These are phyloP conservation scores for Aspergillus brunneoviolaceus DNA, from an alignment of 2,329 filamentous ascomycete genomes.

Conservation along the genomic window DNA sequence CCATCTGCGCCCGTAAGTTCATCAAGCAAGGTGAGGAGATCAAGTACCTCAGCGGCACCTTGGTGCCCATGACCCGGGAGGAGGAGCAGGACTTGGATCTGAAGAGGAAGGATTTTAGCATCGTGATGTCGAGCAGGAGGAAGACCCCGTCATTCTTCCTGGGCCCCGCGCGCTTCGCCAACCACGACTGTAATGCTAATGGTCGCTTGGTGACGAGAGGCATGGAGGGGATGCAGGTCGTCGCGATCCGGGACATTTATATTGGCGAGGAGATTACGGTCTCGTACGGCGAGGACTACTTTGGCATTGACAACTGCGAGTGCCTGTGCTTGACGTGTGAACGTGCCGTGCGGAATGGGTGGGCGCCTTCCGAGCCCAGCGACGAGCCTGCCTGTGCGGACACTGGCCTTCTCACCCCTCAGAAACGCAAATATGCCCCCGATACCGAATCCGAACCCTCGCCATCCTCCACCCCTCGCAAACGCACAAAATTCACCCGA, in stretches of 20 bases:
- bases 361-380: constrained; percentile 57
- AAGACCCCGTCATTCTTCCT: constrained; percentile 91
- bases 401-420: constrained; percentile 17
- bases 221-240: constrained; percentile 84
- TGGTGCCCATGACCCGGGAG: constrained; percentile 87
- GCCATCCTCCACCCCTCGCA: constrained; percentile 31
- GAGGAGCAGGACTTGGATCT: constrained; percentile 80
- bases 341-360: constrained; percentile 71
- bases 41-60: constrained; percentile 86
- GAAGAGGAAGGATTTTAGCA: constrained; percentile 90
- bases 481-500: constrained; percentile 34
- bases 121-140: constrained; percentile 89
- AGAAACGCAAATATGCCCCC: constrained; percentile 30
- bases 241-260: constrained; percentile 77
- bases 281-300: constrained; percentile 93
- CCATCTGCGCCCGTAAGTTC: constrained; percentile 74
- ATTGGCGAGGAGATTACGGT: constrained; percentile 95
- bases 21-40: constrained; percentile 82
- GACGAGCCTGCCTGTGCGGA: constrained; percentile 25
- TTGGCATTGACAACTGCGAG: constrained; percentile 91
- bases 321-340: constrained; percentile 92
- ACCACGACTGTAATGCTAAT: constrained; percentile 95
- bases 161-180: constrained; percentile 92
- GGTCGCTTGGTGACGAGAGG: constrained; percentile 81
- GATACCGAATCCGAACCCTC: constrained; percentile 30